Evolutionary conservation across 2,329 filamentous ascomycete genomes (phyloP), one percentile per base, ranked within the genome.

Genomic region (Hortaea werneckii): DNA sequence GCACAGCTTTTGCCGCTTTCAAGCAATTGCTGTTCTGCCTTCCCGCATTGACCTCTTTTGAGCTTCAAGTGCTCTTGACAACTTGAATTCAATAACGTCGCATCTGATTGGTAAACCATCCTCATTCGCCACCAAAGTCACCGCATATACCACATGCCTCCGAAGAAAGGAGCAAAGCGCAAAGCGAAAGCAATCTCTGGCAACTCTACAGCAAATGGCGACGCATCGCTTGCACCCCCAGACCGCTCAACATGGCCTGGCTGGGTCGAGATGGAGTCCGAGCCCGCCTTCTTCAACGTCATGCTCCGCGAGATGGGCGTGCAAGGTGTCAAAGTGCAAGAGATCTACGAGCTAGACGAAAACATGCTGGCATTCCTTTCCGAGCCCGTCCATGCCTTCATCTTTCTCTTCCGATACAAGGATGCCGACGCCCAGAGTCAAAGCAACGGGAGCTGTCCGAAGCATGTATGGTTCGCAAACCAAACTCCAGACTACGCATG

Each of bases 381-480:
- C 4, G 77, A 83, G 56, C 85, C 85, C 1, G 75, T 92, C 2
- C 80, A 87, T 56, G 90, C 90, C 2, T 69, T 96, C n/a, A 84
- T 98, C 42, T 92, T 96, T 52, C 76, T 95, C 1, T 95, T 87
- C 57, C 78, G 83, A 48, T 95, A 71, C n/a, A 42, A 49, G 30
- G 65, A 77, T 29, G 72, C 75, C n/a, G 73, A 79, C 45, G 62
- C 67, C 5, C 62, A 63, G 54, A 77, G 68, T 58, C 67, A 73
- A 46, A 71, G 76, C 50, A 49, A 48, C 3, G 70, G 68, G 38
- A 73, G 63, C 50, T 82, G 77, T 51, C 80, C 81, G 0, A 69
- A 78, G 3, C 69, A 79, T 29, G 71, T 96, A n/a, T 96, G 92
- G 90, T 96, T 95, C 64, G 88, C 89, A 28, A 95, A 95, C 58